These are phyloP conservation scores for Calonectria crousiana DNA, from an alignment of 2,329 filamentous ascomycete genomes.

Conservation along the genomic window DNA sequence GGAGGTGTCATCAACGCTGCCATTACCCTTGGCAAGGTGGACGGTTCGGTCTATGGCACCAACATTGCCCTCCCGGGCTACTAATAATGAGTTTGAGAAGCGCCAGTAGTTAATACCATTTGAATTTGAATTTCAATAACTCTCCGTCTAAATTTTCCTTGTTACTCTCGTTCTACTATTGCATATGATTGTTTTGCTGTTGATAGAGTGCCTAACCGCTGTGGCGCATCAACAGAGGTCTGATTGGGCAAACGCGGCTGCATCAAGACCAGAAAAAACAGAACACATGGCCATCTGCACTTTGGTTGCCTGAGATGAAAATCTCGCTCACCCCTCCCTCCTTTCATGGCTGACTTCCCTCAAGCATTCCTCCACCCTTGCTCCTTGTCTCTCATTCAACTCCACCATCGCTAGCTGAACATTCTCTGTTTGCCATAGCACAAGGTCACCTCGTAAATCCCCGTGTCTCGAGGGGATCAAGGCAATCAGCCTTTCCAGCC, in stretches of 20 bases:
- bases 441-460: background rate
- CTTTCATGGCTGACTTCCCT: background rate
- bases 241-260: background rate
- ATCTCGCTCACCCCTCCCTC: background rate
- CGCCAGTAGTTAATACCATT: constrained; percentile 7
- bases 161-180: background rate
- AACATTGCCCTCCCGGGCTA: constrained; percentile 32
- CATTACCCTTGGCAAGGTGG: constrained; percentile 52
- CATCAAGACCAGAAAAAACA: background rate
- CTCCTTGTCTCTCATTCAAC: background rate
- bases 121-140: background rate
- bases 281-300: background rate
- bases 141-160: background rate
- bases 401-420: background rate
- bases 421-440: background rate
- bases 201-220: background rate
- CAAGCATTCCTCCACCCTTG: background rate
- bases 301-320: background rate
- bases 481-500: background rate
- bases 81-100: constrained; percentile 2
- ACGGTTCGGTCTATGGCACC: constrained; percentile 41
- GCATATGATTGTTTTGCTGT: no score
- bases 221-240: background rate
- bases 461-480: background rate
- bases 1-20: constrained; percentile 71